Base-by-base conservation (phyloP, 2,329 filamentous ascomycete genomes). In the Monilinia fructicola region DNA sequence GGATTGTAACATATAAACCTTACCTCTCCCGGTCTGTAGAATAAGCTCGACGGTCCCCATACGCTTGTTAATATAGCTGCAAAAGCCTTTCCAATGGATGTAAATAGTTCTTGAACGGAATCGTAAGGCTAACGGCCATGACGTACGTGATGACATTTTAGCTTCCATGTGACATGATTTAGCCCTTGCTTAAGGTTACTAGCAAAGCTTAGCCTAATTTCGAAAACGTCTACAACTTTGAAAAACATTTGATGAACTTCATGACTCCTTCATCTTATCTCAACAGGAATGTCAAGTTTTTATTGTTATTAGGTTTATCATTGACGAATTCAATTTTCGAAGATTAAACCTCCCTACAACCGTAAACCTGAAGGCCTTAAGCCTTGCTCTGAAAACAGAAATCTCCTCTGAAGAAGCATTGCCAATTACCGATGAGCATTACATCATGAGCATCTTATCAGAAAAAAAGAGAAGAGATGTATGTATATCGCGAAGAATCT, bases 81-180 rank as follows among this genome's bases (percentile, higher is more conserved):
- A 26, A 23, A 50, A 50, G 9, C 31, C 9, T 50, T 14, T 48
- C 16, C 56, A 48, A 48, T 35, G 28, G 56, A 23, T 48, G 18
- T 59, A 59, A 14, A 31, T 38, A 50, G 38, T n/a, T n/a, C n/a
- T 44, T 60, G 26, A 48, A 35, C 44, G 28, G 44, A 38, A 38
- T 61, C 58, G 58, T n/a, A n/a, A 61, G 38, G 44, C 58, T 60
- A 60, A 59, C 18, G 35, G n/a, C 46, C 58, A 61, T 61, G 58
- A 61, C 58, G 58, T 61, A n/a, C n/a, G n/a, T 50, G 44, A 60
- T n/a, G 16, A 50, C 23, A 23, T 50, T 16, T 60, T 61, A 61
- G 58, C n/a, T 21, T 44, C 16, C 2, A 10, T 14, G 16, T 61
- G 44, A 61, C 58, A 48, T 61, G 58, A 61, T 14, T 7, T 4